These are phyloP conservation scores for Styphnolobium japonicum DNA, from an alignment of 306 rosid species.

Conservation along the genomic window DNA sequence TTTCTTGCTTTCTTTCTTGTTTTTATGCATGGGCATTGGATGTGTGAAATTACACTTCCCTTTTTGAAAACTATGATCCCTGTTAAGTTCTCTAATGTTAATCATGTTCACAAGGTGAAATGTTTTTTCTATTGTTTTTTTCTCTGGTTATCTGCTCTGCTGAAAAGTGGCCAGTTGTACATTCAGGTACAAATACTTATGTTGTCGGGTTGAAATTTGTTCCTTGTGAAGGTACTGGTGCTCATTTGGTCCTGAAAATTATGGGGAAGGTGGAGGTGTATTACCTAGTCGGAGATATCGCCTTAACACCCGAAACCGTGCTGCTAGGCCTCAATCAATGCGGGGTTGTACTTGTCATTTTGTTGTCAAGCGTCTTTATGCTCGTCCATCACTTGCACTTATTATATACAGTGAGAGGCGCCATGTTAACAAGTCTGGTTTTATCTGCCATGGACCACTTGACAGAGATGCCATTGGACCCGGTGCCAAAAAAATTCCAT, in stretches of 20 bases:
- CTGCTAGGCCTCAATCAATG: conserved; percentile 99
- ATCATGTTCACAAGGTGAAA: neutral
- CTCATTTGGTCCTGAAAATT: conserved; percentile 95
- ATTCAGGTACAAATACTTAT: neutral
- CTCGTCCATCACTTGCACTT: conserved; percentile 83
- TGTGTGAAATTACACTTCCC: conserved; percentile 4
- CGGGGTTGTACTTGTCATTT: conserved; percentile 93
- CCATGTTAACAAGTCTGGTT: conserved; percentile 86
- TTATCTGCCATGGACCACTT: conserved; percentile 92
- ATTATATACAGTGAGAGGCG: conserved; percentile 75
- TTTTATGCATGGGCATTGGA: neutral
- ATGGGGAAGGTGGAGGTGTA: conserved; percentile 87
- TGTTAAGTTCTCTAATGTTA: neutral
- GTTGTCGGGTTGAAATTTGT: conserved; percentile 7
- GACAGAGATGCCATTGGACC: conserved; percentile 98
- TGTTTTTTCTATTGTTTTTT: conserved; percentile 3
- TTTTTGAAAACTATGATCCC: neutral
- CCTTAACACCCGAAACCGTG: conserved; percentile 93
- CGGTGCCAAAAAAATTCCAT: conserved; percentile 80
- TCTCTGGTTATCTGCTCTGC: too few species aligned
- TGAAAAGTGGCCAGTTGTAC: too few species aligned
- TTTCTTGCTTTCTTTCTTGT: neutral
- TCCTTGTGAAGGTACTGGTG: conserved; percentile 84
- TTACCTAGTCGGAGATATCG: conserved; percentile 93
- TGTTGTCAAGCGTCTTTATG: conserved; percentile 85